A percentile compares a stretch with the other conserved stretches of the same genome.
Conservation (phyloP, 2,329 filamentous ascomycete species). For the Colletotrichum shisoi region DNA sequence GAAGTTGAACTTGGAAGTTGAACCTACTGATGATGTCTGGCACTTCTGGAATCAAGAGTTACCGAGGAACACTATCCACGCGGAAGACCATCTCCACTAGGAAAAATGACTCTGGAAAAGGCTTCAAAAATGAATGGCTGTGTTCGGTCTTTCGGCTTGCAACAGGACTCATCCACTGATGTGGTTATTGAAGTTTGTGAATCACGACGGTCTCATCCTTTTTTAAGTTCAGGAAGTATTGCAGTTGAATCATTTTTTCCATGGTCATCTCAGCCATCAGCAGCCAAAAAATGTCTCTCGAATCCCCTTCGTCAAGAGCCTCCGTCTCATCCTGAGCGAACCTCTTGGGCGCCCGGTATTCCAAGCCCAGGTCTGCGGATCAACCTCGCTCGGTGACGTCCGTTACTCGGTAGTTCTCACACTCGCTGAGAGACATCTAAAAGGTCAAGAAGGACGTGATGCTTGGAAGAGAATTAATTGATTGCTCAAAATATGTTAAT, state of each 20-base stretch:
- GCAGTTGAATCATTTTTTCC: not conserved
- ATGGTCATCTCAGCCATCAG: not conserved
- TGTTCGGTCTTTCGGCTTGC: not conserved
- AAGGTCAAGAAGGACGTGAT: constrained; percentile 48
- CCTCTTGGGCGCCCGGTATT: constrained; percentile 77
- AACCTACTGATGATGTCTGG: no score
- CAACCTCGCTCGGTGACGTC: constrained; percentile 71
- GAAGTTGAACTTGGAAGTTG: not conserved
- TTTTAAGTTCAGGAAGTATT: not conserved
- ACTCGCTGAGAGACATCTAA: constrained; percentile 58
- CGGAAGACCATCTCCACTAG: no score
- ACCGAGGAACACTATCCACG: no score
- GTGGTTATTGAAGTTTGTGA: constrained; percentile 1
- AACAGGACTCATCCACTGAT: constrained; percentile 28
- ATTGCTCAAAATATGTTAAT: constrained; percentile 6
- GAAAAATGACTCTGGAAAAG: no score
- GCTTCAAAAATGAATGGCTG: not conserved
- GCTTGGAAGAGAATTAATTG: constrained; percentile 12
- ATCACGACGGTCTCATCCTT: constrained; percentile 1
- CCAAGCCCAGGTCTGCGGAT: constrained; percentile 74
- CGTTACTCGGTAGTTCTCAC: constrained; percentile 70
- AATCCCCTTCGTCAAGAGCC: constrained; percentile 81
- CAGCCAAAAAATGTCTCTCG: constrained; percentile 49
- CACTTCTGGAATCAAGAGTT: no score
- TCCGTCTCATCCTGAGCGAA: constrained; percentile 69